These are phyloP conservation scores for Escovopsis sp. DNA, from an alignment of 2,329 filamentous ascomycete genomes.

Conservation along the genomic window DNA sequence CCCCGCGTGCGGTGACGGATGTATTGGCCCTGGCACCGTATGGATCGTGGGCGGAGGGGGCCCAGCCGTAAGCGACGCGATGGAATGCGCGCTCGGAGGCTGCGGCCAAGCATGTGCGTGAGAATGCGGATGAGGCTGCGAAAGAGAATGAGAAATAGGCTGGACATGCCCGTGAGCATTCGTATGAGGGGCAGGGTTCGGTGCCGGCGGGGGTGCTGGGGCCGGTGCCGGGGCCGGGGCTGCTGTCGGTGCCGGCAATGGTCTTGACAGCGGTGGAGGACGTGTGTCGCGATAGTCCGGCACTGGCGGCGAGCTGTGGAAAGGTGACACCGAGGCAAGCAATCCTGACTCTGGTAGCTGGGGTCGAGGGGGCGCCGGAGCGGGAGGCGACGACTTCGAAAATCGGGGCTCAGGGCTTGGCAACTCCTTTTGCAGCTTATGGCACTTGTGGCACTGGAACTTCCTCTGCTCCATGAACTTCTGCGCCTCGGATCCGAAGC, in stretches of 20 bases:
- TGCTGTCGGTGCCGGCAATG: constrained; percentile 1
- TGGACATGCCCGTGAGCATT: no score
- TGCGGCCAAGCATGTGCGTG: constrained; percentile 13
- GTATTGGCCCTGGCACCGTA: constrained; percentile 6
- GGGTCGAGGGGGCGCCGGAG: constrained; percentile 3
- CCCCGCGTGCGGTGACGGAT: constrained; percentile 12
- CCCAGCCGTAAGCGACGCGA: constrained; percentile 7
- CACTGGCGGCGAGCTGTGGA: constrained; percentile 16
- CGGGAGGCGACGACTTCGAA: constrained; percentile 2
- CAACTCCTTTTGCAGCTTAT: constrained; percentile 33
- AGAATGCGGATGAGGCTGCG: neutral
- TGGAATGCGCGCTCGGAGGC: constrained; percentile 9
- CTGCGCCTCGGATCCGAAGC: constrained; percentile 39
- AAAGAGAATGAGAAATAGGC: no score
- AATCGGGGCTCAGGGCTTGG: constrained; percentile 1
- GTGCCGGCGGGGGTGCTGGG: neutral
- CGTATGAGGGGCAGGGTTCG: no score
- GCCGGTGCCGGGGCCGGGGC: neutral
- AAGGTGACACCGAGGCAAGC: constrained; percentile 10
- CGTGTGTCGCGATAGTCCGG: constrained; percentile 14
- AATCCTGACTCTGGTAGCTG: constrained; percentile 6
- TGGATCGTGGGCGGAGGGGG: neutral
- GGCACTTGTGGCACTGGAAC: constrained; percentile 66
- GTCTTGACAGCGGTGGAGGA: constrained; percentile 3
- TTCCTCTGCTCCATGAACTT: constrained; percentile 45